These are phyloP conservation scores for Raphanus hybrid DNA, from an alignment of 441 rosid genomes.

Conservation along the genomic window DNA sequence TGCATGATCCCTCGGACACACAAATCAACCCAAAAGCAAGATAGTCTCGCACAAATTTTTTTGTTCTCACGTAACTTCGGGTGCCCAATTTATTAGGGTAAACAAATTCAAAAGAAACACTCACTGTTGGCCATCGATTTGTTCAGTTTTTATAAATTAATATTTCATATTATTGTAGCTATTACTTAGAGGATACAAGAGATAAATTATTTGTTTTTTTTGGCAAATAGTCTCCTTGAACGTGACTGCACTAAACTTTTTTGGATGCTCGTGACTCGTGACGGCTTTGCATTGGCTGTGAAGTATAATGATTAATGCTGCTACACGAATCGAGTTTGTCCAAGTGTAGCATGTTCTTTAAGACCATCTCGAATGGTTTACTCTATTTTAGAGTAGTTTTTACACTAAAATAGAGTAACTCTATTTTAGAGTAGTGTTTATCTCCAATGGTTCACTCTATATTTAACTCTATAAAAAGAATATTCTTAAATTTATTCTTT, in stretches of 20 bases:
- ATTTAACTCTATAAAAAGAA: too few relatives aligned
- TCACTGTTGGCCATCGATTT: background rate
- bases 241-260: conserved; percentile 35
- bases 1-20: background rate
- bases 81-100: background rate
- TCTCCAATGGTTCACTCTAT: too few relatives aligned
- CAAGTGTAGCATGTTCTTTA: conserved; percentile 25
- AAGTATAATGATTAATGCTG: conserved; percentile 28
- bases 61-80: conserved; percentile 10
- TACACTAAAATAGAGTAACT: too few relatives aligned
- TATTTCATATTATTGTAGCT: too few relatives aligned
- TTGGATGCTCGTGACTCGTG: conserved; percentile 44
- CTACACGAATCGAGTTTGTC: conserved; percentile 19
- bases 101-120: background rate
- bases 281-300: conserved; percentile 27
- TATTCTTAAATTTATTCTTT: too few relatives aligned
- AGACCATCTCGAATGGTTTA: background rate
- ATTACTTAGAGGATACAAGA: background rate
- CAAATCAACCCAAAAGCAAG: background rate
- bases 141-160: background rate
- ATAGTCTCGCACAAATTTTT: background rate
- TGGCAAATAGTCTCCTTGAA: conserved; percentile 26
- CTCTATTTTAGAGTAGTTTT: too few relatives aligned
- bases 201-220: conserved; percentile 4
- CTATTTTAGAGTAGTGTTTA: too few relatives aligned